Conservation (phyloP, 208 protist genomes). For the Leishmania guyanensis region DNA sequence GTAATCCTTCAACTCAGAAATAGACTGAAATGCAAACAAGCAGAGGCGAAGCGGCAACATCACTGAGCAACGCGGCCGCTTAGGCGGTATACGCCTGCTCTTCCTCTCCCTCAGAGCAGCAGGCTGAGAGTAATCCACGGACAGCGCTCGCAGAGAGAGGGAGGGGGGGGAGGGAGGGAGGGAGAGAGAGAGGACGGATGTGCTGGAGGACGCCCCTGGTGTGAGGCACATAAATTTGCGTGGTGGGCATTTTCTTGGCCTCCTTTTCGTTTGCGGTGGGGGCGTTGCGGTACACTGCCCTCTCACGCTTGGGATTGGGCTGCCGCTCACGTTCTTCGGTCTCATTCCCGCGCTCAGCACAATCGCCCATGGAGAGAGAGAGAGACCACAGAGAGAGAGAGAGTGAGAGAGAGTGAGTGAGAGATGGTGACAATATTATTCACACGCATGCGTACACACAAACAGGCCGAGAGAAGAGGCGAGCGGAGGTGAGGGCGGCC, state of each 20-base stretch:
- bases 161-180: too few species aligned
- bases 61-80: background rate
- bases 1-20: conserved; percentile 9
- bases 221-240: background rate
- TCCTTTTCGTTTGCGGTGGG: background rate
- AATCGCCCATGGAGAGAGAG: background rate
- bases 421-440: background rate
- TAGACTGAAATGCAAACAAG: conserved; percentile 26
- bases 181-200: background rate
- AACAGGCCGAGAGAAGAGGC: background rate
- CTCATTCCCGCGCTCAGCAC: background rate
- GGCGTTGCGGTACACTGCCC: background rate
- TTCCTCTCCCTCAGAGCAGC: background rate
- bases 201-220: too few species aligned
- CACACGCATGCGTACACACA: background rate
- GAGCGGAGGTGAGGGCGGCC: background rate
- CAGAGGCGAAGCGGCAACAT: background rate
- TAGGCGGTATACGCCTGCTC: background rate
- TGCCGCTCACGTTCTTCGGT: background rate
- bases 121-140: background rate
- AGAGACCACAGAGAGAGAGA: background rate
- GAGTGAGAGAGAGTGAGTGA: background rate
- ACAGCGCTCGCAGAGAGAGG: background rate
- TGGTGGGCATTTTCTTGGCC: background rate
- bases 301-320: background rate